Conservation (phyloP, 306 rosid species). For the Leucaena leucocephala region DNA sequence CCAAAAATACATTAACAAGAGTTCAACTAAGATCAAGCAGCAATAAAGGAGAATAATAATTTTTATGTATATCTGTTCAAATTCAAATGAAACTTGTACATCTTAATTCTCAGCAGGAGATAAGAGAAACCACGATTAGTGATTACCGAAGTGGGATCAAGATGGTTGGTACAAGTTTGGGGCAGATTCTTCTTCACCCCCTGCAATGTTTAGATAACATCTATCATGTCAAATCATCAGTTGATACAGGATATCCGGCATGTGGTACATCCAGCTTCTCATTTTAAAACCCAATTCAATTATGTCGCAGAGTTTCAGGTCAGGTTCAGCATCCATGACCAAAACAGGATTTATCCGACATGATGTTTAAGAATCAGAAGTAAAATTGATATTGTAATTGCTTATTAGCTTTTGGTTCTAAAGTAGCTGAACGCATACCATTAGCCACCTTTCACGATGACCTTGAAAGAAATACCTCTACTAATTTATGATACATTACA, state of each 20-base stretch:
- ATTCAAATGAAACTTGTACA: constrained; percentile 18
- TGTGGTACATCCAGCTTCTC: constrained; percentile 12
- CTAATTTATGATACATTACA: background rate
- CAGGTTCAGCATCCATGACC: constrained; percentile 11
- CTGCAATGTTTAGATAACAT: constrained; percentile 48
- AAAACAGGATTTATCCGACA: background rate
- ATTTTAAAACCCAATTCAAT: constrained; percentile 21
- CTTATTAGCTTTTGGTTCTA: constrained; percentile 10
- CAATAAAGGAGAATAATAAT: background rate
- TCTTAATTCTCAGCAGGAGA: background rate
- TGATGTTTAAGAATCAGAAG: background rate
- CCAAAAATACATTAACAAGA: constrained; percentile 11
- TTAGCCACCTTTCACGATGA: background rate
- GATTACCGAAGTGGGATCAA: constrained; percentile 79
- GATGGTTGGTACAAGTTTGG: constrained; percentile 65
- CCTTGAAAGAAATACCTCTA: constrained; percentile 22
- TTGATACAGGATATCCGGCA: background rate
- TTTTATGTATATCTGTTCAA: constrained; percentile 24
- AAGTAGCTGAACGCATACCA: constrained; percentile 25
- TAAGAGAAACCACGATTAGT: background rate
- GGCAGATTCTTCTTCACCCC: constrained; percentile 71
- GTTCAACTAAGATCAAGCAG: constrained; percentile 34
- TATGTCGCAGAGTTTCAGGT: background rate
- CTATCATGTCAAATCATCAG: constrained; percentile 25
- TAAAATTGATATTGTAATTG: constrained; percentile 18